These are phyloP conservation scores for Erodium moschatum DNA, from an alignment of 441 rosid genomes.

Conservation along the genomic window DNA sequence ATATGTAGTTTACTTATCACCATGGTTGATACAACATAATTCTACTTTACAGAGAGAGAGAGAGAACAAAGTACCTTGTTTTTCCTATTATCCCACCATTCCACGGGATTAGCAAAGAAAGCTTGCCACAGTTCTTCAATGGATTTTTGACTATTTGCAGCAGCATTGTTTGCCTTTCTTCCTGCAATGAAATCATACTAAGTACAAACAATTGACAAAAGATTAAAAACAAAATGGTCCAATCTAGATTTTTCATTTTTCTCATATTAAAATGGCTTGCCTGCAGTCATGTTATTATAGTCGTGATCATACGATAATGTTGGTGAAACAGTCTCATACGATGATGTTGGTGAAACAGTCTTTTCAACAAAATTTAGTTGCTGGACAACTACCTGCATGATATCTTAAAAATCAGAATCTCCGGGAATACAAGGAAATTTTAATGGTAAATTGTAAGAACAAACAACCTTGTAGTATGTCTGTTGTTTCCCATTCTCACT, in stretches of 20 bases:
- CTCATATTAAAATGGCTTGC: constrained; percentile 21
- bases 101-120: constrained; percentile 48
- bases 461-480: constrained; percentile 50
- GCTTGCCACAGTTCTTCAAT: constrained; percentile 54
- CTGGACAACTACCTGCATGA: constrained; percentile 48
- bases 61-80: constrained; percentile 37
- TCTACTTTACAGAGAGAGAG: no score
- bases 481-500: constrained; percentile 45
- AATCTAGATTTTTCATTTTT: background rate
- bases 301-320: constrained; percentile 24
- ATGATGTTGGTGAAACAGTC: constrained; percentile 23
- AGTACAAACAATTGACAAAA: background rate
- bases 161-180: constrained; percentile 24
- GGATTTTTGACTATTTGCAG: constrained; percentile 24
- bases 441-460: constrained; percentile 8
- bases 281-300: constrained; percentile 23
- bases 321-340: constrained; percentile 27
- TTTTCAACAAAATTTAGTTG: constrained; percentile 49
- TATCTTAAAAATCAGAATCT: constrained; percentile 2
- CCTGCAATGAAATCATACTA: constrained; percentile 24
- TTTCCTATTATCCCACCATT: constrained; percentile 70
- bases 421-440: background rate
- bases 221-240: background rate
- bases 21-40: no score
- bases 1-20: no score